Evolutionary conservation across 371 early-diverging fungal species (phyloP).

Genomic region (Mucor saturninus): DNA sequence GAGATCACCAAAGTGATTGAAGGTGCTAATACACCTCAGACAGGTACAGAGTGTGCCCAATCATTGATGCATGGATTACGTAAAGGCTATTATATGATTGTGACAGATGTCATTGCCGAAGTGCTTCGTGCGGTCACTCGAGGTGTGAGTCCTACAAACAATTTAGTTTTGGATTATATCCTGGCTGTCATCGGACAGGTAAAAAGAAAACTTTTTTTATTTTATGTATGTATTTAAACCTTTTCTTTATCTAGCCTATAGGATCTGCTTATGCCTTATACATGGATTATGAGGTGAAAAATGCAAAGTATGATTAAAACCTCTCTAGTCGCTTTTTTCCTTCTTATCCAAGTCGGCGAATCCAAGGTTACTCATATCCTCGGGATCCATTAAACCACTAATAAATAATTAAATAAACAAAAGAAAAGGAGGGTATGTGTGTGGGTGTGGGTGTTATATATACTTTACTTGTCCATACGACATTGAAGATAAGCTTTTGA

Average conservation of each 20-base stretch:
- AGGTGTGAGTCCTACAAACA: slow-evolving; percentile 54
- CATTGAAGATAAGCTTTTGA: slow-evolving; percentile 77
- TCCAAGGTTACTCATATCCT: slow-evolving; percentile 73
- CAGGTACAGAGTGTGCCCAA: slow-evolving; percentile 66
- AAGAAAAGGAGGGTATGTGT: neutral
- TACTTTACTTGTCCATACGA: slow-evolving; percentile 76
- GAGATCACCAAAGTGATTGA: slow-evolving; percentile 82
- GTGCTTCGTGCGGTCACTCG: slow-evolving; percentile 53
- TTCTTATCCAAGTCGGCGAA: slow-evolving; percentile 52
- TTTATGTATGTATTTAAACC: neutral
- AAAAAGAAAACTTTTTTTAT: slow-evolving; percentile 11
- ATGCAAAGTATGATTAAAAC: slow-evolving; percentile 16
- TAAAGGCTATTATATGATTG: slow-evolving; percentile 56
- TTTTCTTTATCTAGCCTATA: slow-evolving; percentile 32
- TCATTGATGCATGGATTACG: slow-evolving; percentile 58
- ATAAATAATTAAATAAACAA: neutral
- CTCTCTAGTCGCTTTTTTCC: slow-evolving; percentile 3
- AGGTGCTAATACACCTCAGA: slow-evolving; percentile 63
- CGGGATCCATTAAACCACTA: slow-evolving; percentile 73
- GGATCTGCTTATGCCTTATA: slow-evolving; percentile 50
- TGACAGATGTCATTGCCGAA: slow-evolving; percentile 56
- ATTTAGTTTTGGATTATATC: slow-evolving; percentile 43
- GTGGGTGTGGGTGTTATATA: neutral
- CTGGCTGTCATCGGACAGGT: slow-evolving; percentile 49
- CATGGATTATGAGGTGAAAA: slow-evolving; percentile 48